phyloP scores from a whole-genome alignment of 176 grass and related monocot genomes.

The Poa annua region DNA sequence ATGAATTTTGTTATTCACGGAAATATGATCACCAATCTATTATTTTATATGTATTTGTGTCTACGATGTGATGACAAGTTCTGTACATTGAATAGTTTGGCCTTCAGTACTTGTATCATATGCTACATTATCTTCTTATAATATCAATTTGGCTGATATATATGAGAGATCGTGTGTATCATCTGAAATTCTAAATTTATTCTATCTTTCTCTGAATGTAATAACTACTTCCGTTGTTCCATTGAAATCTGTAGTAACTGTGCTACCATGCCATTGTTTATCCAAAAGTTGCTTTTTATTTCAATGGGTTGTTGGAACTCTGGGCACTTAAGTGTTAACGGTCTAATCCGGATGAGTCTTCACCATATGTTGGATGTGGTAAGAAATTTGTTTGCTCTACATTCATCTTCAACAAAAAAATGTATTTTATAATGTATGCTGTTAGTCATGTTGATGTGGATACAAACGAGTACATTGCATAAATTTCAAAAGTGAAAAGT shows the following conservation, averaged over 20 bases:
- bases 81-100: constrained; percentile 31
- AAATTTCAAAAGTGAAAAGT: not conserved
- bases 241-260: not conserved
- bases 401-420: not conserved
- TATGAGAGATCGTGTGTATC: not conserved
- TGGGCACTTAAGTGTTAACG: not conserved
- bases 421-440: not conserved
- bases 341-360: not conserved
- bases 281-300: not conserved
- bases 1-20: not conserved
- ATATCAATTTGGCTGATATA: constrained; percentile 19
- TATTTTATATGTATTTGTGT: not conserved
- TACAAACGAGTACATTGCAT: not conserved
- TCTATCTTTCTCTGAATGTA: not conserved
- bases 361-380: too few relatives aligned
- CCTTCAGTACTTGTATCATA: not conserved
- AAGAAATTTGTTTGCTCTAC: not conserved
- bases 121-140: constrained; percentile 12
- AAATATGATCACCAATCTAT: constrained; percentile 24
- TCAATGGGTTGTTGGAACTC: not conserved
- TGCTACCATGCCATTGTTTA: not conserved
- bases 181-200: not conserved
- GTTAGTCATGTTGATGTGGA: not conserved
- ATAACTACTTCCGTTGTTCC: not conserved
- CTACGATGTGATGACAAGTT: constrained; percentile 16